Conservation (phyloP, 2,329 filamentous ascomycete species). For the Capronia epimyces region DNA sequence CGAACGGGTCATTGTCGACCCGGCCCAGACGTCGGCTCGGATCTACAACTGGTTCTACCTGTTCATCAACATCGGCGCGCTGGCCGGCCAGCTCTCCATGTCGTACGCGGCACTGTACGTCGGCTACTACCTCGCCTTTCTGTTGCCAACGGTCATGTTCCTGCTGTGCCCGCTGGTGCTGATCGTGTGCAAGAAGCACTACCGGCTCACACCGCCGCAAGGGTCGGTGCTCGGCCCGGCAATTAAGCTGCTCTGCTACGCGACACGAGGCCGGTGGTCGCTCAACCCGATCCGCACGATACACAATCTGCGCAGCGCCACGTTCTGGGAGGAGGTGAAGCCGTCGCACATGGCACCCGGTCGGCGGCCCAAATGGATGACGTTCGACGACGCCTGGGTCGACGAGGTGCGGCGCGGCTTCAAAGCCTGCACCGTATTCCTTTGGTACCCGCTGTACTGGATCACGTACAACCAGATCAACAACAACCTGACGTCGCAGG, state of each 20-base stretch:
- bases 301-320: constrained; percentile 48
- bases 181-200: constrained; percentile 55
- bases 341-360: constrained; percentile 53
- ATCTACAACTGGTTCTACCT: constrained; percentile 68
- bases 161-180: constrained; percentile 57
- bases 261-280: constrained; percentile 51
- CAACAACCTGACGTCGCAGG: constrained; percentile 38
- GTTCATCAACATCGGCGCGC: constrained; percentile 61
- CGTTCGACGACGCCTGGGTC: constrained; percentile 76
- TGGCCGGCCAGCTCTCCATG: constrained; percentile 58
- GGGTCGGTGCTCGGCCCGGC: constrained; percentile 68
- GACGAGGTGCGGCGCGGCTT: constrained; percentile 68
- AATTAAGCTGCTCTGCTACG: constrained; percentile 53
- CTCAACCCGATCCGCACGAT: constrained; percentile 48
- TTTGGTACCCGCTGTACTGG: constrained; percentile 51
- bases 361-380: constrained; percentile 65
- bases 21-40: constrained; percentile 60
- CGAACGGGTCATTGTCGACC: constrained; percentile 64
- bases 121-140: constrained; percentile 67
- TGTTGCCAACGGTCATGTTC: constrained; percentile 64
- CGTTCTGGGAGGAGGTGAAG: constrained; percentile 64
- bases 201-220: constrained; percentile 59
- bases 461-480: constrained; percentile 52
- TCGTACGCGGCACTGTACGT: constrained; percentile 67
- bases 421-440: constrained; percentile 63